Evolutionary conservation across 75 land plant species (phyloP).

Genomic region (Chamaecyparis obtusa): DNA sequence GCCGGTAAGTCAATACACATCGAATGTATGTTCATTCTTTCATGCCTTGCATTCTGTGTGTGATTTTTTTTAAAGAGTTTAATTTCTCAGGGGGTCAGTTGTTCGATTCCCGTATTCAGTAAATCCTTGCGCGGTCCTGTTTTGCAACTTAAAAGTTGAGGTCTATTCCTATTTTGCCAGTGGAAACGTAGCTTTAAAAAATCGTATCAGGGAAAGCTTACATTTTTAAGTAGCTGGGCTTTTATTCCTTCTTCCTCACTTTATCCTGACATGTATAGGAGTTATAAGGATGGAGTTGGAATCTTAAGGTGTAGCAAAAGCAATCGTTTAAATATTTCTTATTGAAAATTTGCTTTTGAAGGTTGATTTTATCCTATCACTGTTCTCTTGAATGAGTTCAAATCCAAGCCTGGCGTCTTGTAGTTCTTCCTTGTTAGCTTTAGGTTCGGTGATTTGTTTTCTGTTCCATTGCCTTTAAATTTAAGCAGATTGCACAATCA

Average conservation of each 20-base stretch:
- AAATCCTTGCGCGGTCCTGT: background rate
- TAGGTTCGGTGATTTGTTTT: background rate
- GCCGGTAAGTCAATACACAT: slow-evolving; percentile 59
- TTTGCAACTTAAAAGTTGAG: background rate
- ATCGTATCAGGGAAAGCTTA: background rate
- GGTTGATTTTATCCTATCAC: background rate
- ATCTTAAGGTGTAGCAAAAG: background rate
- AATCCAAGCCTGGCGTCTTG: background rate
- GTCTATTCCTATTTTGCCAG: too few relatives aligned
- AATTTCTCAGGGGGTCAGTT: background rate
- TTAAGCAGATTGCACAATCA: background rate
- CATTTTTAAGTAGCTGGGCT: background rate
- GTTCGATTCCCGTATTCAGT: background rate
- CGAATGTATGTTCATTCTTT: background rate
- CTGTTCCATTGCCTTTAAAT: background rate
- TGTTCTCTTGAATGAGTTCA: background rate
- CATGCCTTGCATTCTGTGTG: background rate
- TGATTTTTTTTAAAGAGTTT: background rate
- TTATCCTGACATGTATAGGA: background rate
- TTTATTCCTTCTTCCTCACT: background rate
- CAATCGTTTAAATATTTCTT: background rate
- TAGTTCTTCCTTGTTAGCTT: background rate
- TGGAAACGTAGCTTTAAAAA: background rate
- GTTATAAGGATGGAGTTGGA: background rate
- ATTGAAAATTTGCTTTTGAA: background rate